phyloP scores from a whole-genome alignment of 225 moss, liverwort and hornwort species.

The Rhytidiadelphus loreus region DNA sequence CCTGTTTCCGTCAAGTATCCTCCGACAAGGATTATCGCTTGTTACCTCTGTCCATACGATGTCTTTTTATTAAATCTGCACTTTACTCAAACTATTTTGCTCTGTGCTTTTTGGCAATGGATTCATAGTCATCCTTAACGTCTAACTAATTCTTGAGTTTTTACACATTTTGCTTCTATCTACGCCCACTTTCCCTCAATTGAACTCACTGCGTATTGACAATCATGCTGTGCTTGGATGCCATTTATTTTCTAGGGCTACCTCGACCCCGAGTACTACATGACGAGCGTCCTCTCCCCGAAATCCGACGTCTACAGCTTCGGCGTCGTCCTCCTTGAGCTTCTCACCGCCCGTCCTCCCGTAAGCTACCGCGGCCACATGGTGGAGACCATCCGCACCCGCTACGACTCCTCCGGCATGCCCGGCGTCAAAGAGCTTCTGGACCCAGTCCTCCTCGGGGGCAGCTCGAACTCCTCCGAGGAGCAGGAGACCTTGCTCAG shows the following conservation, averaged over 20 bases:
- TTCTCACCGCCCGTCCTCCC: conserved; percentile 42
- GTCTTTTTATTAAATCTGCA: not conserved
- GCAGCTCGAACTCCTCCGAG: not conserved
- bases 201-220: not conserved
- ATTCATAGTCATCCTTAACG: not conserved
- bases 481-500: conserved; percentile 23
- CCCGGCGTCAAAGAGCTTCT: conserved; percentile 24
- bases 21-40: not conserved
- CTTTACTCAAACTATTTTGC: not conserved
- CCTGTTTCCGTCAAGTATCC: not conserved
- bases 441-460: conserved; percentile 28
- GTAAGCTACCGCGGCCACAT: conserved; percentile 37
- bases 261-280: conserved; percentile 82
- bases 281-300: conserved; percentile 49
- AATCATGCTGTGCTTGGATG: not conserved
- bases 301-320: conserved; percentile 94
- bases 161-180: not conserved
- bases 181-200: too few relatives aligned
- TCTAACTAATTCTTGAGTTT: not conserved
- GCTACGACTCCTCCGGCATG: conserved; percentile 22
- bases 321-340: conserved; percentile 68
- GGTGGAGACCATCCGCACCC: conserved; percentile 37
- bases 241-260: conserved; percentile 42
- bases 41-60: not conserved
- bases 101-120: not conserved